Percentiles rank a stretch among this genome's conserved stretches.
Conservation (phyloP, 148 eudicot species). For the Heliamphora exappendiculata region DNA sequence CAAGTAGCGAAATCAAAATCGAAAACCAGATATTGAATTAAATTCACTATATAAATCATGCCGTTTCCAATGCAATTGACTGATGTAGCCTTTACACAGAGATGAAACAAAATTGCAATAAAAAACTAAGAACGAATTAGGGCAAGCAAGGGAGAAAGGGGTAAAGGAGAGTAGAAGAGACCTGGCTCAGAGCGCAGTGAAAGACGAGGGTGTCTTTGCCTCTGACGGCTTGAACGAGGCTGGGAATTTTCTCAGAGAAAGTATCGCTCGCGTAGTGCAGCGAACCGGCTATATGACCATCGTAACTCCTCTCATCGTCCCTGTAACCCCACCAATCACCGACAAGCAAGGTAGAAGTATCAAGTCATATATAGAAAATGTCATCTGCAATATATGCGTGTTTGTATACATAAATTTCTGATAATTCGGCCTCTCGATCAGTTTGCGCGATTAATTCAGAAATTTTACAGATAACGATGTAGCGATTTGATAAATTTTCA, state of each 20-base stretch:
- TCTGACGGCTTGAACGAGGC: slow-evolving; percentile 48
- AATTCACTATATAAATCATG: background rate
- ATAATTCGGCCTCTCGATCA: too few relatives aligned
- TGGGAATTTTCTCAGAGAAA: slow-evolving; percentile 65
- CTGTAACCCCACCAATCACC: slow-evolving; percentile 24
- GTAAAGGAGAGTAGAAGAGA: slow-evolving; percentile 9
- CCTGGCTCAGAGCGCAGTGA: slow-evolving; percentile 99
- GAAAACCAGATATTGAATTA: background rate
- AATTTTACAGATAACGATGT: too few relatives aligned
- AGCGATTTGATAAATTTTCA: too few relatives aligned
- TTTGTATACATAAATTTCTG: background rate
- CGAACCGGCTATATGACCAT: slow-evolving; percentile 92
- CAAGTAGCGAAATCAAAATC: background rate
- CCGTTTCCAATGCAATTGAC: background rate
- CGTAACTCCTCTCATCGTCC: slow-evolving; percentile 77
- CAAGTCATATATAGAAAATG: background rate
- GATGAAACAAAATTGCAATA: background rate
- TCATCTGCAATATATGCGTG: background rate
- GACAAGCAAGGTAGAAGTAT: background rate
- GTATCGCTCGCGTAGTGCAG: slow-evolving; percentile 77
- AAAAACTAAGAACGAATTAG: background rate
- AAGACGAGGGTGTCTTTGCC: slow-evolving; percentile 86
- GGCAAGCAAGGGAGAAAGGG: background rate
- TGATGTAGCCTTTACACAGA: background rate
- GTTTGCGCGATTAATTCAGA: too few relatives aligned